Percentiles rank a stretch among this genome's conserved stretches.
Conservation (phyloP, 257 asterid genomes). For the Striga asiatica region DNA sequence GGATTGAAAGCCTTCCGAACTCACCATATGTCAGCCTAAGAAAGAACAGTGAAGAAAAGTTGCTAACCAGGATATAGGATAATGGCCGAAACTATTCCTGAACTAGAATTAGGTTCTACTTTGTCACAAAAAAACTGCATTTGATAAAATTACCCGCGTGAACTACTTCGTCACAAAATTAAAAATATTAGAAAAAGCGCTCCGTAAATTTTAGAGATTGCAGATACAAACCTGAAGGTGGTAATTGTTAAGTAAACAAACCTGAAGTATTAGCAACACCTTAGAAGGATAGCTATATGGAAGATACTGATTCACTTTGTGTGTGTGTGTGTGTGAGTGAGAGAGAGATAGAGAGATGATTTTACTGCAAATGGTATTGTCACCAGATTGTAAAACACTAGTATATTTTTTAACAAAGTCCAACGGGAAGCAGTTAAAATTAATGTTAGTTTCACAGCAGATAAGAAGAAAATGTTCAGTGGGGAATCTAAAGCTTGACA, state of each 20-base stretch:
- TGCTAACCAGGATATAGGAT: constrained; percentile 12
- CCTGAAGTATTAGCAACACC: background rate
- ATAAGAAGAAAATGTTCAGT: constrained; percentile 32
- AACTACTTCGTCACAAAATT: background rate
- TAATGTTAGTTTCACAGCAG: constrained; percentile 27
- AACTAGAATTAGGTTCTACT: constrained; percentile 11
- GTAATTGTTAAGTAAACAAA: too few relatives aligned
- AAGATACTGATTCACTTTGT: too few relatives aligned
- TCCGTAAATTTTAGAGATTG: background rate
- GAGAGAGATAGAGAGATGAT: constrained; percentile 1
- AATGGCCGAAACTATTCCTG: constrained; percentile 15
- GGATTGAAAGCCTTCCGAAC: constrained; percentile 18
- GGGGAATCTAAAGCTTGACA: constrained; percentile 53
- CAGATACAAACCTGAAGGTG: background rate
- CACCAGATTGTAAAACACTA: constrained; percentile 26
- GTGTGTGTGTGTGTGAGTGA: too few relatives aligned
- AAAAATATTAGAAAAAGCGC: constrained; percentile 8
- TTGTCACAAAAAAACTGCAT: too few relatives aligned
- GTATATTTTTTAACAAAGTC: constrained; percentile 23
- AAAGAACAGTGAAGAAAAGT: constrained; percentile 10
- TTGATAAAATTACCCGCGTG: too few relatives aligned
- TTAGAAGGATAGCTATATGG: too few relatives aligned
- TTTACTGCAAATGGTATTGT: constrained; percentile 27
- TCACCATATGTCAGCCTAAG: constrained; percentile 14
- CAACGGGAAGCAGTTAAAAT: constrained; percentile 23